Evolutionary conservation across 2,329 filamentous ascomycete genomes (phyloP), one percentile per base, ranked within the genome.

Genomic region (Paraconiothyrium brasiliense): DNA sequence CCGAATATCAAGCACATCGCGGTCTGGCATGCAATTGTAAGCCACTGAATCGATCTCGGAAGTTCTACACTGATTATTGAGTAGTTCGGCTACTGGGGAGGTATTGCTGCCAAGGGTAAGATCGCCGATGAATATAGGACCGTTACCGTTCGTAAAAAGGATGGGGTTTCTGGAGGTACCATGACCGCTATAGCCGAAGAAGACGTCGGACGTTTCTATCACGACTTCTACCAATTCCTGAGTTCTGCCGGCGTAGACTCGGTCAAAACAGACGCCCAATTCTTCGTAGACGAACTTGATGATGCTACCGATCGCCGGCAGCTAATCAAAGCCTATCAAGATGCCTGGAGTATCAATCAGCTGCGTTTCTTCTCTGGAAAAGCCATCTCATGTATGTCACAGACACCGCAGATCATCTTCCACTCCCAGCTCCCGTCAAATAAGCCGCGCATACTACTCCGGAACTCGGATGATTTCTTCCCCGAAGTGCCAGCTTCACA

Each of bases 211-310:
- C 85, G 84, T 34, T 92, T 97, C 74, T 99, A 97, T 76, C 84
- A 93, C 60, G 94, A 98, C 76, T 98, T 98, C 76, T 99, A 98
- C 76, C 79, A 81, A 1, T 98, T 97, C 72, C 85, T 99, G 1
- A 84, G 84, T 0, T 84, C 85, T 3, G 86, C 86, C 39, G 94
- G 93, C 0, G 83, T 99, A 35, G 92, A 97, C 75, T 90, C 89
- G 0, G 94, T 97, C 68, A 99, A 99, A 78, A 94, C 94, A 0
- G 95, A 99, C 75, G 93, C 89, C 0, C 94, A 99, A 73, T 97
- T 94, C 80, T 92, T 93, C 81, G 82, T 97, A 20, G 94, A 98
- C 74, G 86, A 90, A 3, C 86, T 94, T 70, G 80, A 85, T 27
- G 86, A 89, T 49, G 88, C 94, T 7, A 81, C 86, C 16, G 86